phyloP scores from a whole-genome alignment of 768 basidiomycete genomes.

The Boletus eberwhitei region DNA sequence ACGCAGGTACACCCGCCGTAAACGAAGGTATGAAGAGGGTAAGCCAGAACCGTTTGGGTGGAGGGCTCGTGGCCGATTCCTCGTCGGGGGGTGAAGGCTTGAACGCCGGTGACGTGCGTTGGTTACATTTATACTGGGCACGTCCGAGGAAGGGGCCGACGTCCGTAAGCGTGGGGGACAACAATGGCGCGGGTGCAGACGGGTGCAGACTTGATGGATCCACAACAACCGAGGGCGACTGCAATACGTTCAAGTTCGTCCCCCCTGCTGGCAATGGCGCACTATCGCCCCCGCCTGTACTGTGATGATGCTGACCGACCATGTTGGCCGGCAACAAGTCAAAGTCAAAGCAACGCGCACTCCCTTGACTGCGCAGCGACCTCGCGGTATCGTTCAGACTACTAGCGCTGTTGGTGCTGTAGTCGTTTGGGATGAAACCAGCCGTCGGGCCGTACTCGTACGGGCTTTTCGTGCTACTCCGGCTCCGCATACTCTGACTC shows the following conservation, averaged over 20 bases:
- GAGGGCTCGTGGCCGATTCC: neutral
- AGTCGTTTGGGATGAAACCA: constrained; percentile 26
- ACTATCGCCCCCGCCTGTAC: neutral
- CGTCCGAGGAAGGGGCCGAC: constrained; percentile 18
- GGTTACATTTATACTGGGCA: constrained; percentile 31
- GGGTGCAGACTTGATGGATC: neutral
- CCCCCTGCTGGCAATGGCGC: neutral
- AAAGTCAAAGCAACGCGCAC: constrained; percentile 26
- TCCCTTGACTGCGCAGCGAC: constrained; percentile 17
- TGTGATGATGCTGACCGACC: neutral
- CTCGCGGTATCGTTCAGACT: constrained; percentile 7
- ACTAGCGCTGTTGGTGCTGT: constrained; percentile 1
- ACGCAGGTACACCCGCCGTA: constrained; percentile 57
- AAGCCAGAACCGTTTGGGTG: constrained; percentile 1
- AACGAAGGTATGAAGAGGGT: constrained; percentile 28
- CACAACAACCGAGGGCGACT: neutral
- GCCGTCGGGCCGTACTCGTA: constrained; percentile 27
- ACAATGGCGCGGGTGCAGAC: neutral
- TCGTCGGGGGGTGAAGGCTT: neutral
- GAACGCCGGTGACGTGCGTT: constrained; percentile 2
- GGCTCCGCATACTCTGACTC: neutral
- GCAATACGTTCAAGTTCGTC: neutral
- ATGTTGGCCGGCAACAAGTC: constrained; percentile 20
- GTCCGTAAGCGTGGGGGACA: constrained; percentile 1
- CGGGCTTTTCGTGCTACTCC: neutral